These are phyloP conservation scores for Zygosaccharomyces gambellarensis DNA, from an alignment of 805 yeast genomes.

Conservation along the genomic window DNA sequence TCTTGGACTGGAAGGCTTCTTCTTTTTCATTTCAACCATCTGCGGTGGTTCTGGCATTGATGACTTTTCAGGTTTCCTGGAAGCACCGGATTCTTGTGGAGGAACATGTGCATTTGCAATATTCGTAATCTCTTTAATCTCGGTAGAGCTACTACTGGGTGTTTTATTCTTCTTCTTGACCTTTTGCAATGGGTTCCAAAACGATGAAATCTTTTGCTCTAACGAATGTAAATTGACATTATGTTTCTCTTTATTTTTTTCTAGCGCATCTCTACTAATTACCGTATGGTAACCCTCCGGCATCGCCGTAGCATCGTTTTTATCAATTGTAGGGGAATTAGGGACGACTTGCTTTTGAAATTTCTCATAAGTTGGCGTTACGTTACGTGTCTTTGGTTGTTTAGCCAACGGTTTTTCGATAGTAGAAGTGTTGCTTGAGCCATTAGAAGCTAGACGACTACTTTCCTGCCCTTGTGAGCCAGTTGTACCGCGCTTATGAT, in stretches of 20 bases:
- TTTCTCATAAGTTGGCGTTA: constrained; percentile 26
- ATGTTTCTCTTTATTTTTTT: constrained; percentile 15
- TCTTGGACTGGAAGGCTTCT: not conserved
- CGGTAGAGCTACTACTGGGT: constrained; percentile 1
- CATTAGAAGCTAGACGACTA: constrained; percentile 1
- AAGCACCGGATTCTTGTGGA: not conserved
- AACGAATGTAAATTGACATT: constrained; percentile 20
- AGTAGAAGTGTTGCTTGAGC: not conserved
- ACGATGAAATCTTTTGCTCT: constrained; percentile 28
- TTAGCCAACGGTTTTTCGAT: not conserved
- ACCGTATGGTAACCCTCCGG: constrained; percentile 23
- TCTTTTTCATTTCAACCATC: not conserved
- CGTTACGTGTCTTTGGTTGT: constrained; percentile 13
- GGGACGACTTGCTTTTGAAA: constrained; percentile 22
- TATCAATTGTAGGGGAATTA: not conserved
- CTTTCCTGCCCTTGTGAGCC: constrained; percentile 8
- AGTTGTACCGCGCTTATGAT: constrained; percentile 17
- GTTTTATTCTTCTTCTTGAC: constrained; percentile 24
- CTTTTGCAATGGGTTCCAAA: constrained; percentile 30
- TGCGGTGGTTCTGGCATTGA: not conserved
- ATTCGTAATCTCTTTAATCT: constrained; percentile 1
- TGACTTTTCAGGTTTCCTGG: not conserved
- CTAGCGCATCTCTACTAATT: constrained; percentile 22
- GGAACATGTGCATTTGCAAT: not conserved
- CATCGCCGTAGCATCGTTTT: not conserved